Evolutionary conservation across 306 rosid species (phyloP).

Genomic region (Vigna nakashimae): DNA sequence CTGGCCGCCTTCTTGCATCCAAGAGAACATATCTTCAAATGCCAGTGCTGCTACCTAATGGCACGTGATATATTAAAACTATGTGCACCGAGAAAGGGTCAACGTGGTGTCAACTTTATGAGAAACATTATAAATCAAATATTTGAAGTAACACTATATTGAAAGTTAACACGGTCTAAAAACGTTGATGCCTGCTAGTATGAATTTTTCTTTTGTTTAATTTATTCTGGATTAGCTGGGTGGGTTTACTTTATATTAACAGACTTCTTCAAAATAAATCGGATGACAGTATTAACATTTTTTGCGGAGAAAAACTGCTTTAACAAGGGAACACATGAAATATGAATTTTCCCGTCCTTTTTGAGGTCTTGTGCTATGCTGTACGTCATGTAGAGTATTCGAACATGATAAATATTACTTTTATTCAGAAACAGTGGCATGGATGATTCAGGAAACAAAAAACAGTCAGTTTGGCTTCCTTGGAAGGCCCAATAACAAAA

Average conservation of each 20-base stretch:
- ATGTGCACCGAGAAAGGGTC: slow-evolving; percentile 73
- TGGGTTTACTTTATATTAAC: slow-evolving; percentile 29
- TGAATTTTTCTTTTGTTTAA: slow-evolving; percentile 13
- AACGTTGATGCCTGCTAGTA: background rate
- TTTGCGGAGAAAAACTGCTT: background rate
- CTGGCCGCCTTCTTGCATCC: slow-evolving; percentile 99
- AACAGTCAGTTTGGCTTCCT: slow-evolving; percentile 17
- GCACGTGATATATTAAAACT: slow-evolving; percentile 96
- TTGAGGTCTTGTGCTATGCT: slow-evolving; percentile 7
- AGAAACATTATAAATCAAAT: slow-evolving; percentile 43
- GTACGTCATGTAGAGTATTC: slow-evolving; percentile 14
- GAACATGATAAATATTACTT: slow-evolving; percentile 7
- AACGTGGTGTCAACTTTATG: slow-evolving; percentile 67
- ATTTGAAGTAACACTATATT: slow-evolving; percentile 31
- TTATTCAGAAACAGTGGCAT: slow-evolving; percentile 10
- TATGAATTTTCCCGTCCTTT: background rate
- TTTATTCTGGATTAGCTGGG: slow-evolving; percentile 33
- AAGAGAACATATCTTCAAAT: slow-evolving; percentile 96
- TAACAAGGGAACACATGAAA: slow-evolving; percentile 4
- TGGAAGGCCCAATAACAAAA: slow-evolving; percentile 20
- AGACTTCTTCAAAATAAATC: slow-evolving; percentile 25
- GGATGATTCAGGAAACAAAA: slow-evolving; percentile 24
- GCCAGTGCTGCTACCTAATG: slow-evolving; percentile 99
- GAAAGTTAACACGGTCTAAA: slow-evolving; percentile 14
- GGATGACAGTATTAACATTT: slow-evolving; percentile 5